Evolutionary conservation across 805 yeast genomes (phyloP), one percentile per base, ranked within the genome.

Genomic region (Ogataea saltuana): DNA sequence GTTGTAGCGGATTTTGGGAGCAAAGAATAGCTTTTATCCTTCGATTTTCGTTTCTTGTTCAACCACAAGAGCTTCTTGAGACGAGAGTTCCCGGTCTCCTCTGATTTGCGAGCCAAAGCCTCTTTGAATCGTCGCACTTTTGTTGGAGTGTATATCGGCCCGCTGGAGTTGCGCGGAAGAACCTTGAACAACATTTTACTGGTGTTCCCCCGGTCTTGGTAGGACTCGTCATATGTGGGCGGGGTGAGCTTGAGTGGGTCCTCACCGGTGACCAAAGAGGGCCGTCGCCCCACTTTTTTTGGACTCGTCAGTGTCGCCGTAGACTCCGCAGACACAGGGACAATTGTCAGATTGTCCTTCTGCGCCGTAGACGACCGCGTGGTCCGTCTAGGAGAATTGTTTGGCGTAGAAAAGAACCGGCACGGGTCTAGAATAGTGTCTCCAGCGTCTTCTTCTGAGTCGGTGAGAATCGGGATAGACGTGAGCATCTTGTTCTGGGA

Each of bases 111-210:
- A 4, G 51, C 45, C n/a, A 59, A 41, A 1, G 60, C 61, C 28
- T 54, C 54, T 34, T 52, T 55, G 39, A 56, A 53, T 15, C 61
- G 39, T 39, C 60, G 50, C 26, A 58, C 55, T 39, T 56, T 58
- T 2, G 57, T 48, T 1, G 62, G 62, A 2, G 60, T 56, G 4
- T 50, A 45, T 13, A 54, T 33, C 20, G 56, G 52, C 9, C 59
- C 58, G 5, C 31, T 38, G 9, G 49, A 18, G 21, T 46, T 45
- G 20, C 37, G 32, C 3, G 56, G 54, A 18, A 37, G 41, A 8
- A 42, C 30, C 15, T 46, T 50, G 40, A 39, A 53, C 13, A 52
- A 29, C 31, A 39, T 27, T 23, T 35, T 27, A 26, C 39, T 31
- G 25, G 39, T 21, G 11, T 30, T 41, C 20, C 40, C 43, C 16